Evolutionary conservation across 1,284 basidiomycete species (phyloP).

Genomic region (Sparassis latifolia): DNA sequence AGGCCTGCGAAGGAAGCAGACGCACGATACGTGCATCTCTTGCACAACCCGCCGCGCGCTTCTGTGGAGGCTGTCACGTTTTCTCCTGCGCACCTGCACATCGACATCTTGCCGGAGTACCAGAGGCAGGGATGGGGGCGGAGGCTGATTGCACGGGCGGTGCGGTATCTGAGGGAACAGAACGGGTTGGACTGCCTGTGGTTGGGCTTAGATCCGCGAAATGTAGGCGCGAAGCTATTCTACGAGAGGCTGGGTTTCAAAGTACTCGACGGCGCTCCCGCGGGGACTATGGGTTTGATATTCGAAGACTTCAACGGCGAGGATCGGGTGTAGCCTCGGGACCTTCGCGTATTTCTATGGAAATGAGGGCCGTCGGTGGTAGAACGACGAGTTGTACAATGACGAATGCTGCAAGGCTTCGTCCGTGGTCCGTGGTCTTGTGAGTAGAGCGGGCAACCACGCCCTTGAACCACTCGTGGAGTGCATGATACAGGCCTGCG

Average conservation of each 20-base stretch:
- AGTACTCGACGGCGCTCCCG: constrained; percentile 40
- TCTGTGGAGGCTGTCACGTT: constrained; percentile 43
- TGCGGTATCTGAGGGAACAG: constrained; percentile 39
- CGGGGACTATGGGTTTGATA: constrained; percentile 40
- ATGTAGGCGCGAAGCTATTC: constrained; percentile 48
- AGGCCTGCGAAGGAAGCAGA: constrained; percentile 39
- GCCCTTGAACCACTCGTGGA: no score
- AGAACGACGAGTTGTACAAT: no score
- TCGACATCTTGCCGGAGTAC: constrained; percentile 54
- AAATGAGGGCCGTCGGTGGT: no score
- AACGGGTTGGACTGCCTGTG: constrained; percentile 46
- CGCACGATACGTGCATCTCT: constrained; percentile 38
- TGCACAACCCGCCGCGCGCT: constrained; percentile 43
- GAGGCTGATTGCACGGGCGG: constrained; percentile 45
- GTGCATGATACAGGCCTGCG: no score
- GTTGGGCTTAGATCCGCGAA: constrained; percentile 56
- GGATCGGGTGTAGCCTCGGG: background rate
- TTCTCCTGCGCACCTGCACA: constrained; percentile 61
- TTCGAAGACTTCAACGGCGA: constrained; percentile 34
- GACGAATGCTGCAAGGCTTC: no score
- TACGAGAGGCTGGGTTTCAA: constrained; percentile 53
- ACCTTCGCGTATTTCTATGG: no score
- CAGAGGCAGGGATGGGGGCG: constrained; percentile 60
- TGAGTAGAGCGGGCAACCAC: no score
- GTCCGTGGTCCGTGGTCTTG: no score